Evolutionary conservation across 768 basidiomycete genomes (phyloP).

Genomic region (Pisolithus orientalis): DNA sequence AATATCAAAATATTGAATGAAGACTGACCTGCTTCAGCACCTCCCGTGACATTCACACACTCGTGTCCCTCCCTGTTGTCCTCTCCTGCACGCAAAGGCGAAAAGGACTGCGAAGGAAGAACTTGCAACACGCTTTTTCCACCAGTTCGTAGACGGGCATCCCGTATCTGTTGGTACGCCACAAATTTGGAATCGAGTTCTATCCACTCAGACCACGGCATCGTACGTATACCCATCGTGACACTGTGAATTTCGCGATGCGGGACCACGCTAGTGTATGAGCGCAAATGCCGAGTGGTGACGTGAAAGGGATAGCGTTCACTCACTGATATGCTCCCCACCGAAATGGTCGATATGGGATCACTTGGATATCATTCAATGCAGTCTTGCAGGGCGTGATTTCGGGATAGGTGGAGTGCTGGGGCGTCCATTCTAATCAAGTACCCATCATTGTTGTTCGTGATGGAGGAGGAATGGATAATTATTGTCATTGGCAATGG

Average conservation of each 20-base stretch:
- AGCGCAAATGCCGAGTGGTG: background rate
- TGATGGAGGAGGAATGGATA: too few species aligned
- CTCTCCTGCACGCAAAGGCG: too few species aligned
- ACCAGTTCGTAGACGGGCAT: slow-evolving; percentile 46
- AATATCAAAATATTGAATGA: background rate
- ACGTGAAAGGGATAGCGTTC: background rate
- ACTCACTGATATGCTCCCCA: slow-evolving; percentile 65
- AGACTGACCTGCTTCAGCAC: slow-evolving; percentile 25
- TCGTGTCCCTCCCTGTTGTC: too few species aligned
- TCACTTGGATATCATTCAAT: slow-evolving; percentile 44
- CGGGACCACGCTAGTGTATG: background rate
- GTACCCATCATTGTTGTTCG: too few species aligned
- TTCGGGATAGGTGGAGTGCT: too few species aligned
- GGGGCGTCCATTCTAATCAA: too few species aligned
- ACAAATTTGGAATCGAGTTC: slow-evolving; percentile 62
- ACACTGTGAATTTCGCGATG: slow-evolving; percentile 33
- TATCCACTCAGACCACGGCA: slow-evolving; percentile 74
- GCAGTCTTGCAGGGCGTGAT: too few species aligned
- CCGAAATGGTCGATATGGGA: slow-evolving; percentile 65
- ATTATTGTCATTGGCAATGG: too few species aligned
- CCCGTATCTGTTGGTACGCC: slow-evolving; percentile 50
- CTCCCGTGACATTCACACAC: slow-evolving; percentile 25
- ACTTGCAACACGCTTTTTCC: slow-evolving; percentile 34
- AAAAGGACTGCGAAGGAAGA: too few species aligned
- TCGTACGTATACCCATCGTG: slow-evolving; percentile 66